Evolutionary conservation across 495 filamentous ascomycete species (phyloP).

Genomic region (Hypoxylon lienhwacheense): DNA sequence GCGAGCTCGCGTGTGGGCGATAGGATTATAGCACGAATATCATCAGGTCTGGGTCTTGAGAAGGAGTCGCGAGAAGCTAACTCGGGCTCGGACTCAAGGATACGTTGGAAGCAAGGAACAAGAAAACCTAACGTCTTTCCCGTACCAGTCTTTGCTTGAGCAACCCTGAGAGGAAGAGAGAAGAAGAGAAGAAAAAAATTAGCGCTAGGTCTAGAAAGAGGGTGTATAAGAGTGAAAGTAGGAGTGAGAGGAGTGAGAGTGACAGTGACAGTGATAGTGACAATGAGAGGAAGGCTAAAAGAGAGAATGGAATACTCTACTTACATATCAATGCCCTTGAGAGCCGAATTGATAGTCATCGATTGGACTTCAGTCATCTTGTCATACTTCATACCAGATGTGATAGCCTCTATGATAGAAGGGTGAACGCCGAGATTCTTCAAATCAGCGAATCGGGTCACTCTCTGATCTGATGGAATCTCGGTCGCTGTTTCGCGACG

Average conservation of each 20-base stretch:
- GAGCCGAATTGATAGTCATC: slow-evolving; percentile 73
- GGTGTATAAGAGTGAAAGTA: no score
- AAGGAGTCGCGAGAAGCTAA: slow-evolving; percentile 38
- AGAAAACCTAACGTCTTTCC: slow-evolving; percentile 88
- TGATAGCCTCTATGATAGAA: slow-evolving; percentile 68
- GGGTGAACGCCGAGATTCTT: slow-evolving; percentile 61
- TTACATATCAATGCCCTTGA: slow-evolving; percentile 83
- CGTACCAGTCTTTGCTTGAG: slow-evolving; percentile 85
- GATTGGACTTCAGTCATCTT: slow-evolving; percentile 94
- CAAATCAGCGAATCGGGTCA: slow-evolving; percentile 75
- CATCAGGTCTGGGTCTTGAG: slow-evolving; percentile 50
- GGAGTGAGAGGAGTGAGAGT: no score
- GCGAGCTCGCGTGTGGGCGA: slow-evolving; percentile 95
- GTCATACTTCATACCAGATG: slow-evolving; percentile 69
- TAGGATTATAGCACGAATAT: slow-evolving; percentile 87
- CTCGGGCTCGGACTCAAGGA: slow-evolving; percentile 61
- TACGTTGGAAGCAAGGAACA: slow-evolving; percentile 71
- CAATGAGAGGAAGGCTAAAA: slow-evolving; percentile 25
- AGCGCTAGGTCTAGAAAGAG: no score
- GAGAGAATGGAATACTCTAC: slow-evolving; percentile 34
- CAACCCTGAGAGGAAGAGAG: slow-evolving; percentile 60
- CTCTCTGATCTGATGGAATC: slow-evolving; percentile 24
- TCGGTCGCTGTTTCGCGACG: not conserved
- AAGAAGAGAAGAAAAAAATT: slow-evolving; percentile 21
- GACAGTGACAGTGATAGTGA: no score